Evolutionary conservation across 768 basidiomycete species (phyloP).

Genomic region (Tricholoma sp.): DNA sequence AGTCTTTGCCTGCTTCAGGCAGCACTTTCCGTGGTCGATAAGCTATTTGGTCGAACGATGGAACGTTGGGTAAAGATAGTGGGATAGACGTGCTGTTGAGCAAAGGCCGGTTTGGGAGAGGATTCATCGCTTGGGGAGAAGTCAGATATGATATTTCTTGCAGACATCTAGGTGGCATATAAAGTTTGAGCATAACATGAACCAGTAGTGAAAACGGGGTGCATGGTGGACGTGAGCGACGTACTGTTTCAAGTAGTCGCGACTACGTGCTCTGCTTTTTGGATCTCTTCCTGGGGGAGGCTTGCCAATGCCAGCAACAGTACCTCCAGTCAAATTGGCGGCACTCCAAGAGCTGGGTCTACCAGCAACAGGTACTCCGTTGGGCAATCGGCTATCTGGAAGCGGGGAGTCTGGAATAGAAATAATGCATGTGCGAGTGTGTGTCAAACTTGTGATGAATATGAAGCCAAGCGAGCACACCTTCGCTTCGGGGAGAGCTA

Average conservation of each 20-base stretch:
- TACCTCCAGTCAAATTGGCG: conserved; percentile 39
- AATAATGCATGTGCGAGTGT: conserved; percentile 2
- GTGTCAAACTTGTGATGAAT: conserved; percentile 5
- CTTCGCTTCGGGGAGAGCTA: conserved; percentile 85
- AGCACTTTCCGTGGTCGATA: conserved; percentile 79
- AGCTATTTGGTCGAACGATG: conserved; percentile 67
- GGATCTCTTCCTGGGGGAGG: conserved; percentile 84
- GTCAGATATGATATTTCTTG: conserved; percentile 98
- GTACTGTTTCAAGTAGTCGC: conserved; percentile 96
- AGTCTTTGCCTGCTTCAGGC: conserved; percentile 73
- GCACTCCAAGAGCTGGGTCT: conserved; percentile 57
- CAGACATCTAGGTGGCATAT: conserved; percentile 58
- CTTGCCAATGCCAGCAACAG: conserved; percentile 53
- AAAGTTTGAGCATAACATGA: conserved; percentile 8
- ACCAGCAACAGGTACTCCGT: conserved; percentile 47
- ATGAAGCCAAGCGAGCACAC: conserved; percentile 30
- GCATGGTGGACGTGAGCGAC: conserved; percentile 22
- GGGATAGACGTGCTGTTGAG: conserved; percentile 61
- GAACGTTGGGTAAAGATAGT: conserved; percentile 64
- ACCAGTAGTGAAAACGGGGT: conserved; percentile 3
- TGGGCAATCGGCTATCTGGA: conserved; percentile 60
- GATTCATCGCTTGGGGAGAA: conserved; percentile 96
- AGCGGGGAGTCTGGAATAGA: conserved; percentile 66
- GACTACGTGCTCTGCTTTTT: conserved; percentile 90
- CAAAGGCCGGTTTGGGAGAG: conserved; percentile 83